Percentiles rank a stretch among this genome's conserved stretches.
These are phyloP conservation scores for Trichoderma orchidacearum DNA, from an alignment of 495 filamentous ascomycete species.

Conservation along the genomic window DNA sequence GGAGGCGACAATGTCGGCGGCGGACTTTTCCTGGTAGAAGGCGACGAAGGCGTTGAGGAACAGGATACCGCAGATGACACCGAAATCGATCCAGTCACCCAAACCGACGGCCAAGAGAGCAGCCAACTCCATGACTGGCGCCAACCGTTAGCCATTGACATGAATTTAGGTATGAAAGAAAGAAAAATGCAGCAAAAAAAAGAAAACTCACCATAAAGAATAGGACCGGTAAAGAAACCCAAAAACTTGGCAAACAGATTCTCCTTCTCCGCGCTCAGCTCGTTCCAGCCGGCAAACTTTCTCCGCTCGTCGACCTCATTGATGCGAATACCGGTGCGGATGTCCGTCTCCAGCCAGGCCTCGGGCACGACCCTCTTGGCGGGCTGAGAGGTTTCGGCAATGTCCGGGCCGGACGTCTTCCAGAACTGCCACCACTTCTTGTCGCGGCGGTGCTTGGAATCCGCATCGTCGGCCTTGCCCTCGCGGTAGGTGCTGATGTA, in stretches of 20 bases:
- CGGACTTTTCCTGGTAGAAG: slow-evolving; percentile 83
- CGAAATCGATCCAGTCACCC: slow-evolving; percentile 70
- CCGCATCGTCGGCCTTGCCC: not conserved
- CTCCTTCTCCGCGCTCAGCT: slow-evolving; percentile 62
- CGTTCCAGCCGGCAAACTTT: slow-evolving; percentile 58
- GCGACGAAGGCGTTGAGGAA: slow-evolving; percentile 70
- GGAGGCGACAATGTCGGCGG: slow-evolving; percentile 67
- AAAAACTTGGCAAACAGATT: slow-evolving; percentile 67
- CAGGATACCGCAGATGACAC: slow-evolving; percentile 71
- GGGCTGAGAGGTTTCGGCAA: not conserved
- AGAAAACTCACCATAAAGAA: slow-evolving; percentile 58
- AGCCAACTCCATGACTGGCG: slow-evolving; percentile 71
- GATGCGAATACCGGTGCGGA: slow-evolving; percentile 44
- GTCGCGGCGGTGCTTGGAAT: not conserved
- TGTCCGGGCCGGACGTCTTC: not conserved
- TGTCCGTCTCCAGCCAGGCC: slow-evolving; percentile 62
- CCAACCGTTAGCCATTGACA: not conserved
- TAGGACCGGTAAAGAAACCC: slow-evolving; percentile 68
- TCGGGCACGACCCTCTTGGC: slow-evolving; percentile 24
- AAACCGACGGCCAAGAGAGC: slow-evolving; percentile 68
- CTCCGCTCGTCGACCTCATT: slow-evolving; percentile 50
- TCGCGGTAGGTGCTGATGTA: slow-evolving; percentile 2
- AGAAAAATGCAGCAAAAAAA: not conserved
- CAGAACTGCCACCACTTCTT: slow-evolving; percentile 2
- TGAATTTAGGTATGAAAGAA: slow-evolving; percentile 11